phyloP scores from a whole-genome alignment of 2,329 filamentous ascomycete genomes.

The Pezicula carpinea region DNA sequence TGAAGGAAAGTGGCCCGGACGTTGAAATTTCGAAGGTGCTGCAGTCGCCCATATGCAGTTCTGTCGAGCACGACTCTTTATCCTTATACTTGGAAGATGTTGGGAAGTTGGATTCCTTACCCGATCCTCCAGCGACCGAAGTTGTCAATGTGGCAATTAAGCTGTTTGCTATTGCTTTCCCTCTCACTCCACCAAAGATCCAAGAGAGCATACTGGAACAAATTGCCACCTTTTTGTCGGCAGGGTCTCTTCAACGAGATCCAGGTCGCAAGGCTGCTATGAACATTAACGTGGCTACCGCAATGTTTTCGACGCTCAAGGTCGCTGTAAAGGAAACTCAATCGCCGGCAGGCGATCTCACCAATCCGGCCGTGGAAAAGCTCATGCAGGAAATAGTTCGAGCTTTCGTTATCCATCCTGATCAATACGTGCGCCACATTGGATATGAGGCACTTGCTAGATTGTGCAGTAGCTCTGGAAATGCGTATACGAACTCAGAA shows the following conservation, averaged over 20 bases:
- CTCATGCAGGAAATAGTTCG: constrained; percentile 71
- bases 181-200: constrained; percentile 82
- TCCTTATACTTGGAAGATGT: constrained; percentile 63
- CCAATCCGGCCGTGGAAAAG: constrained; percentile 72
- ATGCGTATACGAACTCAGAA: constrained; percentile 81
- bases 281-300: constrained; percentile 81
- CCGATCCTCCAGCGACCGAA: constrained; percentile 83
- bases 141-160: constrained; percentile 93
- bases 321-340: constrained; percentile 79
- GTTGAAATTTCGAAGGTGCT: constrained; percentile 58
- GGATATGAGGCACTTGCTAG: constrained; percentile 82
- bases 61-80: constrained; percentile 85
- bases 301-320: constrained; percentile 74
- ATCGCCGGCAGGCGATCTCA: constrained; percentile 68
- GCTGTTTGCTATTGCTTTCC: constrained; percentile 86
- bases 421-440: constrained; percentile 80
- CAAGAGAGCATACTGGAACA: constrained; percentile 96
- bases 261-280: constrained; percentile 86
- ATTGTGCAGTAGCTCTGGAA: constrained; percentile 73
- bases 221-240: constrained; percentile 82
- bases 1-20: constrained; percentile 53
- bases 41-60: constrained; percentile 71
- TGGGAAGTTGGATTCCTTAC: constrained; percentile 39
- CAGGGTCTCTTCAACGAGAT: constrained; percentile 75
- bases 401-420: constrained; percentile 74